Percentiles rank a stretch among this genome's conserved stretches.
phyloP scores from a whole-genome alignment of 805 yeast species.

The Barnettozyma siamensis region DNA sequence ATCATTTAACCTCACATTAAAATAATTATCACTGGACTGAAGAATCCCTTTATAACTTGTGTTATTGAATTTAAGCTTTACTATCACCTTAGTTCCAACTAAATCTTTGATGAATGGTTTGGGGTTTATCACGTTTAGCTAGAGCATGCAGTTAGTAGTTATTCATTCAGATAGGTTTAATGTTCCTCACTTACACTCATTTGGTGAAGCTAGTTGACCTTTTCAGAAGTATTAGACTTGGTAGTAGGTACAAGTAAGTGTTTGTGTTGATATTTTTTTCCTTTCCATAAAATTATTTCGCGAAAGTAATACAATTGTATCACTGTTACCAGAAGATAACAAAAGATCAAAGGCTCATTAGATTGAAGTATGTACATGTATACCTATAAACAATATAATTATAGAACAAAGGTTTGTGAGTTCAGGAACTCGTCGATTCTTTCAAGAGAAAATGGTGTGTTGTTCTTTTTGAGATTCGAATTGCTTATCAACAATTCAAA shows the following conservation, averaged over 20 bases:
- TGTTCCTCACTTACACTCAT: constrained; percentile 2
- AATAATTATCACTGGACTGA: constrained; percentile 81
- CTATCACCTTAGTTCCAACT: constrained; percentile 62
- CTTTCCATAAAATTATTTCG: too few species aligned
- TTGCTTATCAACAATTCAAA: constrained; percentile 5
- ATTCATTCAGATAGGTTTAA: too few species aligned
- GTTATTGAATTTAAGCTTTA: constrained; percentile 83
- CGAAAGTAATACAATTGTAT: too few species aligned
- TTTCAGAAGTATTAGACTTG: too few species aligned
- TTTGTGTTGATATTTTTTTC: too few species aligned
- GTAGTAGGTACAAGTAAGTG: too few species aligned
- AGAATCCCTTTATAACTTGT: constrained; percentile 82
- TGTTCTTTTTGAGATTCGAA: background rate
- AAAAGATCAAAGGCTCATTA: too few species aligned
- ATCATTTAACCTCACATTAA: constrained; percentile 75
- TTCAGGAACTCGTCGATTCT: constrained; percentile 7
- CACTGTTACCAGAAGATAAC: too few species aligned
- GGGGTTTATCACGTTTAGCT: constrained; percentile 66
- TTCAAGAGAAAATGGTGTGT: constrained; percentile 5
- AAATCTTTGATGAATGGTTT: constrained; percentile 83
- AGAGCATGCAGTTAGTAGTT: too few species aligned
- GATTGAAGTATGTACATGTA: too few species aligned
- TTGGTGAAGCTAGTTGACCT: too few species aligned
- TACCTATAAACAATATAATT: too few species aligned
- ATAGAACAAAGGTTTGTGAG: background rate